phyloP scores from a whole-genome alignment of 2,329 filamentous ascomycete genomes.

The Colletotrichum theobromicola region DNA sequence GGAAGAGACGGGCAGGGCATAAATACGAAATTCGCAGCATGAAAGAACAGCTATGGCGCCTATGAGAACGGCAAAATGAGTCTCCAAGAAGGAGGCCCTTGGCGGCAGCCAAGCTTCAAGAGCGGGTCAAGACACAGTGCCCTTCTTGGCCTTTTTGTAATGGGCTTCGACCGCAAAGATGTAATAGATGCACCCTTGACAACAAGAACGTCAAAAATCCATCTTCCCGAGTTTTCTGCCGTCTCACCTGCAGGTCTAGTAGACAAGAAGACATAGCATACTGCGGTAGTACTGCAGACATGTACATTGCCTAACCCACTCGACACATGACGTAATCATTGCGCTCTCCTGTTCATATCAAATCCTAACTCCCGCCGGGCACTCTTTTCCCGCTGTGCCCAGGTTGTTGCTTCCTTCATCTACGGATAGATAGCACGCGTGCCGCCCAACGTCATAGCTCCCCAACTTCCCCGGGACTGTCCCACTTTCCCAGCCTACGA shows the following conservation, averaged over 20 bases:
- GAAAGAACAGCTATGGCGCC: not conserved
- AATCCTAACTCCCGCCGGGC: no score
- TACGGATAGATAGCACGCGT: not conserved
- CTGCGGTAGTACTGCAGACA: not conserved
- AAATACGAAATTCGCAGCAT: no score
- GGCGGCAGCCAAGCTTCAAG: not conserved
- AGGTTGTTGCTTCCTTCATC: not conserved
- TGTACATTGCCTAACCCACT: not conserved
- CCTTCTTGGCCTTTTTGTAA: not conserved
- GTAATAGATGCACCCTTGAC: not conserved
- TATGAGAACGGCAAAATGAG: not conserved
- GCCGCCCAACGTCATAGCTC: slow-evolving; percentile 11
- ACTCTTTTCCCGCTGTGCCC: no score
- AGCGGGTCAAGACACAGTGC: not conserved
- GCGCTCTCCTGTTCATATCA: not conserved
- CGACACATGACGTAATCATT: slow-evolving; percentile 2
- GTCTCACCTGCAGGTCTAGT: not conserved
- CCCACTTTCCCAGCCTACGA: not conserved
- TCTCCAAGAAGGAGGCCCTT: not conserved
- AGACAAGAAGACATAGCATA: not conserved
- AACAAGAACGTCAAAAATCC: not conserved
- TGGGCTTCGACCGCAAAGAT: not conserved
- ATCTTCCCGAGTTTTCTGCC: not conserved
- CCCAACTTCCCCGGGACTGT: not conserved
- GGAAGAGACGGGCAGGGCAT: not conserved